A percentile compares a stretch with the other conserved stretches of the same genome.
Evolutionary conservation across 2,329 filamentous ascomycete genomes (phyloP).

Genomic region (Colletotrichum gloeosporioides): DNA sequence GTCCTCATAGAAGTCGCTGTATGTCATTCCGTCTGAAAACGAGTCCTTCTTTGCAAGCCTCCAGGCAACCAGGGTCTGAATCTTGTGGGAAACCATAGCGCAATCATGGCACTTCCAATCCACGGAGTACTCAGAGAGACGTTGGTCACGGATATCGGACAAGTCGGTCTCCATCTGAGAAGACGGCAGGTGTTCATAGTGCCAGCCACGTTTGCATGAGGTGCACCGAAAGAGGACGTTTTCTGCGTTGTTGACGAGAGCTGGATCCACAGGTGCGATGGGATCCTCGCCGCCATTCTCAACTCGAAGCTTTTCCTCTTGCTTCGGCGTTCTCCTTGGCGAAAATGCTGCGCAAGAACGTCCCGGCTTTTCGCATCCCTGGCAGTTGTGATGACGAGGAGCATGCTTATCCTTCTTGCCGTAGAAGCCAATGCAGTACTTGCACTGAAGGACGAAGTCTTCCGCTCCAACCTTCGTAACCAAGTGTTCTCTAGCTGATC

Average conservation of each 20-base stretch:
- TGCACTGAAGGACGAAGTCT: slow-evolving; percentile 88
- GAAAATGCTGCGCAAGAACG: slow-evolving; percentile 78
- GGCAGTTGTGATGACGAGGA: slow-evolving; percentile 76
- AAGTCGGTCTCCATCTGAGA: slow-evolving; percentile 12
- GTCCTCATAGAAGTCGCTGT: slow-evolving; percentile 63
- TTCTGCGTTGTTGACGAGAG: slow-evolving; percentile 75
- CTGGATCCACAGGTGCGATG: slow-evolving; percentile 64
- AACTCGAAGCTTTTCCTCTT: slow-evolving; percentile 83
- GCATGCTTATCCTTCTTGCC: slow-evolving; percentile 71
- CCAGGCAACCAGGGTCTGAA: slow-evolving; percentile 87
- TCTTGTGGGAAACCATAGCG: slow-evolving; percentile 65
- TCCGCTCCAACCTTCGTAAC: slow-evolving; percentile 83
- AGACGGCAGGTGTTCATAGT: slow-evolving; percentile 76
- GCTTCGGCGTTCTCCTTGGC: slow-evolving; percentile 71
- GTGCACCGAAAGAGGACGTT: slow-evolving; percentile 86
- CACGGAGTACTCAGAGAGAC: slow-evolving; percentile 74
- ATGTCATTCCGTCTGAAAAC: slow-evolving; percentile 56
- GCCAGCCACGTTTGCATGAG: slow-evolving; percentile 78
- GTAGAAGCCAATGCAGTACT: slow-evolving; percentile 76
- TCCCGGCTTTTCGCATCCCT: slow-evolving; percentile 70
- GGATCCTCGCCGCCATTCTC: slow-evolving; percentile 84
- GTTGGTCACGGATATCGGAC: slow-evolving; percentile 58
- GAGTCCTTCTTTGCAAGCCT: slow-evolving; percentile 67
- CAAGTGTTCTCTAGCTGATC: slow-evolving; percentile 80
- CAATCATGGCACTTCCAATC: slow-evolving; percentile 87